A percentile compares a stretch with the other conserved stretches of the same genome.
Conservation (phyloP, 2,329 filamentous ascomycete species). For the Pezicula rhizophila region DNA sequence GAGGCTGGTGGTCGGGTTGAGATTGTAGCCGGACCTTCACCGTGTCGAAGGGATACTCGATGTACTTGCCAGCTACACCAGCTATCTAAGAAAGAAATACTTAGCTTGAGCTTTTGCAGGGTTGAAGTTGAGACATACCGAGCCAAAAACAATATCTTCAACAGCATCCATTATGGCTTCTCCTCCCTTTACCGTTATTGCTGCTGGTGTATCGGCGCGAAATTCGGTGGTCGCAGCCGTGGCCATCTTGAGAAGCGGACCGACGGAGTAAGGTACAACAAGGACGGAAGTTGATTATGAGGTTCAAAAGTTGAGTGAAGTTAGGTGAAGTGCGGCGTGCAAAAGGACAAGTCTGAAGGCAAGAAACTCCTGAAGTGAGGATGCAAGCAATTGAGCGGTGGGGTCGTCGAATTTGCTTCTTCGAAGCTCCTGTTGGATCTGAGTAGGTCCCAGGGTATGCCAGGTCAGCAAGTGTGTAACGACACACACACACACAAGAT, state of each 20-base stretch:
- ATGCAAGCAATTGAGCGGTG: neutral
- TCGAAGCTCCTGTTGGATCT: neutral
- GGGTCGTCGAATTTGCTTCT: neutral
- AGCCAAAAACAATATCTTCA: slow-evolving; percentile 85
- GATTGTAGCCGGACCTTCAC: slow-evolving; percentile 96
- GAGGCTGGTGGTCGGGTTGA: slow-evolving; percentile 78
- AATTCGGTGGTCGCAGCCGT: slow-evolving; percentile 17
- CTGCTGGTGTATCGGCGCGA: slow-evolving; percentile 5
- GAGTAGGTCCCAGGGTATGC: neutral
- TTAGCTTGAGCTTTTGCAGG: neutral
- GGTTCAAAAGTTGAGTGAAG: too few relatives aligned
- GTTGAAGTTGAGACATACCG: slow-evolving; percentile 44
- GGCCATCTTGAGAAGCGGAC: slow-evolving; percentile 16
- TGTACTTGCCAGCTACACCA: slow-evolving; percentile 86
- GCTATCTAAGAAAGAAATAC: slow-evolving; percentile 48
- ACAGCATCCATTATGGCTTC: slow-evolving; percentile 49
- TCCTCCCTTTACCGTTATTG: slow-evolving; percentile 12
- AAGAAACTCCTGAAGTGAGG: neutral
- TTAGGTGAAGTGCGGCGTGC: too few relatives aligned
- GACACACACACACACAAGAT: neutral
- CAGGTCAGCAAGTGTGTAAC: neutral
- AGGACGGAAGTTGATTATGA: neutral
- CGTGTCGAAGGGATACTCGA: slow-evolving; percentile 98
- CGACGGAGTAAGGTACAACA: neutral
- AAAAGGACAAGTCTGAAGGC: too few relatives aligned